Percentiles rank a stretch among this genome's conserved stretches.
Conservation (phyloP, 257 asterid species). For the Ilex asprella region DNA sequence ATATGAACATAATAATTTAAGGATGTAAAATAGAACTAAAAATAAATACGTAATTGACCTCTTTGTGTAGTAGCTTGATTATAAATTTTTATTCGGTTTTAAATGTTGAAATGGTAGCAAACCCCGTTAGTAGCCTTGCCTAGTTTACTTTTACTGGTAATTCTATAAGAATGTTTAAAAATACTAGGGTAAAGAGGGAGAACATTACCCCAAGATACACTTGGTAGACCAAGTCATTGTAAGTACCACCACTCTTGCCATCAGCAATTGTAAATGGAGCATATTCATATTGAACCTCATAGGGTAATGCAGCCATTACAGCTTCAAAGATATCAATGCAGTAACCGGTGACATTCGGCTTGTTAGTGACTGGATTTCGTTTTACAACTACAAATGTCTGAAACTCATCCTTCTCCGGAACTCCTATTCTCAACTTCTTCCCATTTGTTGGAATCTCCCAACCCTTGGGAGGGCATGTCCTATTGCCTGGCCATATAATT, state of each 20-base stretch:
- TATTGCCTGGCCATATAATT: background rate
- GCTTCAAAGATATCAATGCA: background rate
- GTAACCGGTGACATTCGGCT: background rate
- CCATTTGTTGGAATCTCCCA: background rate
- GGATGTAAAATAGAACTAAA: background rate
- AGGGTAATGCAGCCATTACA: background rate
- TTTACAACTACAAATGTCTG: background rate
- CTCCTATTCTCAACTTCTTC: background rate
- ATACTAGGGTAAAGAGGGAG: background rate
- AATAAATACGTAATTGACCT: background rate
- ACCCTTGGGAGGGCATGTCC: background rate
- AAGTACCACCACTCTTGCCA: background rate
- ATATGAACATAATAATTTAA: background rate
- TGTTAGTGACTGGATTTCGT: background rate
- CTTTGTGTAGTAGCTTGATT: background rate
- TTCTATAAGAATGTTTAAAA: background rate
- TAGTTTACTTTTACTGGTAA: background rate
- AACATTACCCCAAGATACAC: background rate
- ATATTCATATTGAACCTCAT: background rate
- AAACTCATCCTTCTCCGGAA: background rate
- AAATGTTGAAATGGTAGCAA: background rate
- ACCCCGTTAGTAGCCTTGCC: too few species aligned
- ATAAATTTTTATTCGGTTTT: background rate
- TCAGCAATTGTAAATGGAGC: background rate
- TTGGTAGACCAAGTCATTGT: background rate